These are phyloP conservation scores for Coemansia sp. DNA, from an alignment of 192 early-diverging fungal species.

Conservation along the genomic window DNA sequence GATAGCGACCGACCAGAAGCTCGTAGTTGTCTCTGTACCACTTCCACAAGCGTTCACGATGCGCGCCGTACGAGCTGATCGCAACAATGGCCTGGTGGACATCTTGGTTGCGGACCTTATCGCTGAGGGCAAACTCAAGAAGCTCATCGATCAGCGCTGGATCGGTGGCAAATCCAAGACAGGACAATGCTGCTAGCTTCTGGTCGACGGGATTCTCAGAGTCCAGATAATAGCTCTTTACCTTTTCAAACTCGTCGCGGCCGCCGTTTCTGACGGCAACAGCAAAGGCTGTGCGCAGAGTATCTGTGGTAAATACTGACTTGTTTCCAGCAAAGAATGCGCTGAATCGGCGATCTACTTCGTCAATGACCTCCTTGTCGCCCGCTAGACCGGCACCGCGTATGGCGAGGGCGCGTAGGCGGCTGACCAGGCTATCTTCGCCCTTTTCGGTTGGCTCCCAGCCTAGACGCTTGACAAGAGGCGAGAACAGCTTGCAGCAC, in stretches of 20 bases:
- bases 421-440: slow-evolving; percentile 76
- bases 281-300: slow-evolving; percentile 56
- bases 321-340: slow-evolving; percentile 63
- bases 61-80: slow-evolving; percentile 58
- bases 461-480: slow-evolving; percentile 73
- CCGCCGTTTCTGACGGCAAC: slow-evolving; percentile 69
- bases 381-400: slow-evolving; percentile 69
- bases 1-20: slow-evolving; percentile 61
- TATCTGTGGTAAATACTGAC: slow-evolving; percentile 59
- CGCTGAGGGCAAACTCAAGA: slow-evolving; percentile 65
- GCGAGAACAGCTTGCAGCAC: slow-evolving; percentile 71
- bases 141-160: slow-evolving; percentile 61
- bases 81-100: slow-evolving; percentile 55
- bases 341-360: slow-evolving; percentile 73
- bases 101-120: slow-evolving; percentile 75
- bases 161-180: slow-evolving; percentile 62
- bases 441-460: slow-evolving; percentile 66
- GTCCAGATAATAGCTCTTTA: slow-evolving; percentile 66
- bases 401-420: slow-evolving; percentile 78
- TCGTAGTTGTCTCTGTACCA: slow-evolving; percentile 67
- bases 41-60: slow-evolving; percentile 67
- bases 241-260: slow-evolving; percentile 64
- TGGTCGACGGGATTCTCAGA: slow-evolving; percentile 66
- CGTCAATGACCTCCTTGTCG: slow-evolving; percentile 64
- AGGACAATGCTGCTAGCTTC: slow-evolving; percentile 65